These are phyloP conservation scores for Nitzschia sp. DNA, from an alignment of 108 stramenopile genomes.

Conservation along the genomic window DNA sequence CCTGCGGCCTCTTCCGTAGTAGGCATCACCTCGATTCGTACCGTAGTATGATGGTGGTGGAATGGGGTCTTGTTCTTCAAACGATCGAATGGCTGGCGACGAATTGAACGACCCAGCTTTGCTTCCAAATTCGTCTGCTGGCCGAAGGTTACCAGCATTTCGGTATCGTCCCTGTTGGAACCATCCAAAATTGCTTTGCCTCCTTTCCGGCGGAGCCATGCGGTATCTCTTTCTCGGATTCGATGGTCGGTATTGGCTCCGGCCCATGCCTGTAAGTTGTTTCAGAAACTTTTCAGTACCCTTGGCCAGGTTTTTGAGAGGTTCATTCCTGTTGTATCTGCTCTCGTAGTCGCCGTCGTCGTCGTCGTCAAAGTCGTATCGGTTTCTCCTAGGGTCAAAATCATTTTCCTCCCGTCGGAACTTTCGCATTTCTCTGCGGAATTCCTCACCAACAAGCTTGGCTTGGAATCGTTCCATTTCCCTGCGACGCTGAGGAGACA, in stretches of 20 bases:
- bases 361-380: background rate
- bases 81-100: background rate
- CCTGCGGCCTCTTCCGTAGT: background rate
- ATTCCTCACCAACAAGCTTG: background rate
- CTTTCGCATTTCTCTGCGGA: constrained; percentile 2
- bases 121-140: too few species aligned
- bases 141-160: background rate
- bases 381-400: too few species aligned
- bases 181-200: background rate
- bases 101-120: constrained; percentile 1
- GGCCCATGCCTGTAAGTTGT: background rate
- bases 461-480: background rate
- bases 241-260: background rate
- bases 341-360: background rate
- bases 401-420: too few species aligned
- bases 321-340: background rate
- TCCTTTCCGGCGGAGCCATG: background rate
- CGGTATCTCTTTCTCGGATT: too few species aligned
- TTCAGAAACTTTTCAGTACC: background rate
- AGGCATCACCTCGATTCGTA: background rate
- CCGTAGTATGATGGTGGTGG: background rate
- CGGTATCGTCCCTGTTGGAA: background rate
- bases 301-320: background rate
- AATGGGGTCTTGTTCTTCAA: background rate
- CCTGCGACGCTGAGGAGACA: background rate